phyloP scores from a whole-genome alignment of 306 rosid genomes.

The Lagenaria siceraria region DNA sequence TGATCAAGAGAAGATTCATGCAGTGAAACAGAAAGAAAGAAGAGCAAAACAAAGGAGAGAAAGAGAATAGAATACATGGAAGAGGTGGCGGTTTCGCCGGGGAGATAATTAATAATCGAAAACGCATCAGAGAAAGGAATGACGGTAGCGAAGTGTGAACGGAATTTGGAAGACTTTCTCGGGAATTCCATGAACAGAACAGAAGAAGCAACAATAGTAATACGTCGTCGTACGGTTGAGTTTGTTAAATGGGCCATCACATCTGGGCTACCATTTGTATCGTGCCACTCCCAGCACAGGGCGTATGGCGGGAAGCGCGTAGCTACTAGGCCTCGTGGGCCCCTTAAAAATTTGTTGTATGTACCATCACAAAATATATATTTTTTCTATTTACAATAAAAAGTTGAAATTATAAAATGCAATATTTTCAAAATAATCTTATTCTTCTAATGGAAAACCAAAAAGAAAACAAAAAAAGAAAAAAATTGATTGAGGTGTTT shows the following conservation, averaged over 20 bases:
- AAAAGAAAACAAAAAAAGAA: no score
- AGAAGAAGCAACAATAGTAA: not conserved
- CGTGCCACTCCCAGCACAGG: not conserved
- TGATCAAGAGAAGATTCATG: not conserved
- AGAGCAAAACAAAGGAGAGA: not conserved
- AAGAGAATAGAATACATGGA: not conserved
- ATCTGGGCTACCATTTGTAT: not conserved
- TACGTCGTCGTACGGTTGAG: conserved; percentile 3
- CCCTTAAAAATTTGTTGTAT: not conserved
- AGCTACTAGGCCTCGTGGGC: not conserved
- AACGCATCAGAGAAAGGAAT: not conserved
- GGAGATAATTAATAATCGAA: not conserved
- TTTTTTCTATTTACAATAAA: no score
- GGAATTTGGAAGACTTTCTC: not conserved
- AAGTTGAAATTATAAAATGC: no score
- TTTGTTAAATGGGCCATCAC: conserved; percentile 2
- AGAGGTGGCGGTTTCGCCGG: not conserved
- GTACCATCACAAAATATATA: not conserved
- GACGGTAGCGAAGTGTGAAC: not conserved
- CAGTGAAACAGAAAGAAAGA: not conserved
- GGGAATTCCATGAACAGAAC: not conserved
- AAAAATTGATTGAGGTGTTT: no score
- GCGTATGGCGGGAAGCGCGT: not conserved
- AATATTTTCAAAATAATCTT: not conserved
- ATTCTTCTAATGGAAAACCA: not conserved